A percentile compares a stretch with the other conserved stretches of the same genome.
Conservation (phyloP, 306 rosid genomes). For the Lablab purpureus region DNA sequence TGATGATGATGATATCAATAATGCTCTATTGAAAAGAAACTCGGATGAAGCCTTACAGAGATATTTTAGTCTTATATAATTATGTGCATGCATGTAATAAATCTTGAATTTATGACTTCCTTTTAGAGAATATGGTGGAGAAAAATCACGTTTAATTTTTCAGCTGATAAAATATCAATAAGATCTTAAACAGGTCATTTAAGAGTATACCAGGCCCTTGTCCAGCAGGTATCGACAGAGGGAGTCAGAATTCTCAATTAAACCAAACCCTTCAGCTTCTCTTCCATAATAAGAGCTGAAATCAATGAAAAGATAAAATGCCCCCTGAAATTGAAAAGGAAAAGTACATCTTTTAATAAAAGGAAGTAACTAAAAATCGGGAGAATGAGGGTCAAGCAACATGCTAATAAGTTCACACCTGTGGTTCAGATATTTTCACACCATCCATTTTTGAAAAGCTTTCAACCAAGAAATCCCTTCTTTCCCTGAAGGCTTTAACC, state of each 20-base stretch:
- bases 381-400: background rate
- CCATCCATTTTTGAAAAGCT: constrained; percentile 73
- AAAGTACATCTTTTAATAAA: background rate
- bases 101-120: background rate
- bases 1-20: background rate
- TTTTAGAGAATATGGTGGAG: background rate
- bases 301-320: constrained; percentile 87
- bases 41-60: background rate
- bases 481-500: constrained; percentile 83
- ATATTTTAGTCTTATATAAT: background rate
- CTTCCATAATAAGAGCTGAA: constrained; percentile 80
- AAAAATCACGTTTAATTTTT: background rate
- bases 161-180: background rate
- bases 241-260: constrained; percentile 74
- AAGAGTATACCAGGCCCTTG: constrained; percentile 69
- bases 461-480: constrained; percentile 80
- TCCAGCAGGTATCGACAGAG: constrained; percentile 77
- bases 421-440: constrained; percentile 76
- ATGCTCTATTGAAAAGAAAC: background rate
- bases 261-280: constrained; percentile 80
- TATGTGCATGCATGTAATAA: too few relatives aligned
- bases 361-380: background rate
- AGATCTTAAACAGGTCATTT: background rate
- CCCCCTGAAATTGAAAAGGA: constrained; percentile 69
- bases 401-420: constrained; percentile 43